Percentiles rank a stretch among this genome's conserved stretches.
Conservation (phyloP, 1,284 basidiomycete species). For the Erythrobasidium hasegawianum region DNA sequence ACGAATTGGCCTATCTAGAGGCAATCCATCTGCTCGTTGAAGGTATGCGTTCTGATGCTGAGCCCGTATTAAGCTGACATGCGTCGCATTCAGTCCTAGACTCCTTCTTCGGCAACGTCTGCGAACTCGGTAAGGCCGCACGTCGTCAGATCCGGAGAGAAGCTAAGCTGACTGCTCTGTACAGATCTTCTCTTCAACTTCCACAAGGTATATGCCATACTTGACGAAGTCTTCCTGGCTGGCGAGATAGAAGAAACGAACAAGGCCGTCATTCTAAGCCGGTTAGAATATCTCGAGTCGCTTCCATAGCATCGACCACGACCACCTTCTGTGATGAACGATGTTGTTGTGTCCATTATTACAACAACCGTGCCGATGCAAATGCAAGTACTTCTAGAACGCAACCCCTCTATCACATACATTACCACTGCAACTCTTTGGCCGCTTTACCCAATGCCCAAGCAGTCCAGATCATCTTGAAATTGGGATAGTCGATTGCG, state of each 20-base stretch:
- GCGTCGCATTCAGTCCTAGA: conserved; percentile 56
- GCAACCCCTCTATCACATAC: not conserved
- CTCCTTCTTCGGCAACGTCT: conserved; percentile 96
- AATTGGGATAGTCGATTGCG: conserved; percentile 51
- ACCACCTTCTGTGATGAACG: not conserved
- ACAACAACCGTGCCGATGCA: not conserved
- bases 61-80: not conserved
- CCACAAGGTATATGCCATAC: conserved; percentile 97
- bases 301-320: conserved; percentile 49
- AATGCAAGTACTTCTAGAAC: not conserved
- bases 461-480: conserved; percentile 48
- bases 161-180: not conserved
- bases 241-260: conserved; percentile 98
- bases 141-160: not conserved
- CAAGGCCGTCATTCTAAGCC: conserved; percentile 85
- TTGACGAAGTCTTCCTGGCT: conserved; percentile 98
- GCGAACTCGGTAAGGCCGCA: conserved; percentile 61
- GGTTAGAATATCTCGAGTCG: conserved; percentile 85
- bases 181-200: conserved; percentile 94
- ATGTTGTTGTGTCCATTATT: conserved; percentile 6
- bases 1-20: conserved; percentile 93
- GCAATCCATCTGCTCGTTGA: conserved; percentile 98
- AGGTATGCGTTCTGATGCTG: conserved; percentile 55
- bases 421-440: conserved; percentile 27
- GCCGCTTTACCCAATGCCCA: conserved; percentile 49